These are phyloP conservation scores for Fomitopsis schrenkii DNA, from an alignment of 1,284 basidiomycete genomes.

Conservation along the genomic window DNA sequence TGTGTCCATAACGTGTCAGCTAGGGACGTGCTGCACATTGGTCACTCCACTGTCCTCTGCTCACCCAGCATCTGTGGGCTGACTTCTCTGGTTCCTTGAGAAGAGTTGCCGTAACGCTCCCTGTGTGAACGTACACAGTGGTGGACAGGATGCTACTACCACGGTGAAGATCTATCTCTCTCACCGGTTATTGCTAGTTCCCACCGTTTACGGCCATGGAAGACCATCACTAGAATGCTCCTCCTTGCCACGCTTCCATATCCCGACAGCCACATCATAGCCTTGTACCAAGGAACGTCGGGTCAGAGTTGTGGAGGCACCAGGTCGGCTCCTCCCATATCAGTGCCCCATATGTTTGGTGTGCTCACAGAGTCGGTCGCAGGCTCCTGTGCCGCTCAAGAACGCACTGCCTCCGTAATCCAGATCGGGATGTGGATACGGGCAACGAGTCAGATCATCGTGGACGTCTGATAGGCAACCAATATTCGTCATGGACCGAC, in stretches of 20 bases:
- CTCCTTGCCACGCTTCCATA: background rate
- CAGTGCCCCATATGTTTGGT: too few species aligned
- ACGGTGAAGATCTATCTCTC: constrained; percentile 1
- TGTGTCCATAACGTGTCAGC: background rate
- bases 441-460: background rate
- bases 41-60: background rate
- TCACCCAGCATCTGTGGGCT: background rate
- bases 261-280: background rate
- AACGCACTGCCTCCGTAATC: background rate
- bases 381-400: background rate
- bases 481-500: background rate
- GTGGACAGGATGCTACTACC: background rate
- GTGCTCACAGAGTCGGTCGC: too few species aligned
- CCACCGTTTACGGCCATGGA: background rate
- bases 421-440: background rate
- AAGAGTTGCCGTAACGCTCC: background rate
- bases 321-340: too few species aligned
- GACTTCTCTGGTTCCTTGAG: background rate
- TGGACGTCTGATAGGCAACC: background rate
- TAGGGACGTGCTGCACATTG: background rate
- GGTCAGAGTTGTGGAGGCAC: background rate
- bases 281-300: background rate
- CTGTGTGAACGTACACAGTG: background rate
- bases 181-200: background rate
- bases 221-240: background rate